Evolutionary conservation across 148 eudicot genomes (phyloP).

Genomic region (Euryodendron excelsum): DNA sequence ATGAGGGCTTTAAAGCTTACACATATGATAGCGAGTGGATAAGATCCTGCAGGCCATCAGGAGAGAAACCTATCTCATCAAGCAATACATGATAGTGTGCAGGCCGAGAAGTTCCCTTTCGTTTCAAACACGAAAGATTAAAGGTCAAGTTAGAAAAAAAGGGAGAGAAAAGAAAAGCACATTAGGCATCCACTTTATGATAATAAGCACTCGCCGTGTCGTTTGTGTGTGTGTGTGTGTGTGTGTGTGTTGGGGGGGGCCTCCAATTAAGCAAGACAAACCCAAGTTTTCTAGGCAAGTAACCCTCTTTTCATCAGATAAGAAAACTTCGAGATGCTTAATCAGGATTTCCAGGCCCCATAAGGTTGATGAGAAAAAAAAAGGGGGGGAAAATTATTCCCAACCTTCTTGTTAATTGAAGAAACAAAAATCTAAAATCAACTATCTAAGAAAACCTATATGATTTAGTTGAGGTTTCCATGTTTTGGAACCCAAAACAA

Average conservation of each 20-base stretch:
- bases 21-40: constrained; percentile 82
- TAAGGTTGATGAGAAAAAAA: too few species aligned
- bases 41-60: constrained; percentile 79
- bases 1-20: constrained; percentile 44
- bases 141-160: too few species aligned
- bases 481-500: neutral
- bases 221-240: too few species aligned
- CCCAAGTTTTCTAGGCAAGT: too few species aligned
- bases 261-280: too few species aligned
- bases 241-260: too few species aligned
- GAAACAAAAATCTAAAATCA: neutral
- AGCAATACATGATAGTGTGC: constrained; percentile 94
- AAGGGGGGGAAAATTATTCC: neutral
- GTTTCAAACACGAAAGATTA: neutral
- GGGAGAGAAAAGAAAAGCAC: neutral
- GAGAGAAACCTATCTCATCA: constrained; percentile 95
- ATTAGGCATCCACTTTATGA: too few species aligned
- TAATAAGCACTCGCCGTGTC: too few species aligned
- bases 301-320: neutral
- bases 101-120: constrained; percentile 90
- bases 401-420: neutral
- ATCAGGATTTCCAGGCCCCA: neutral
- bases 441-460: neutral
- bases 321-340: neutral
- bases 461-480: neutral